These are phyloP conservation scores for Basipetospora chlamydospora DNA, from an alignment of 2,329 filamentous ascomycete genomes.

Conservation along the genomic window DNA sequence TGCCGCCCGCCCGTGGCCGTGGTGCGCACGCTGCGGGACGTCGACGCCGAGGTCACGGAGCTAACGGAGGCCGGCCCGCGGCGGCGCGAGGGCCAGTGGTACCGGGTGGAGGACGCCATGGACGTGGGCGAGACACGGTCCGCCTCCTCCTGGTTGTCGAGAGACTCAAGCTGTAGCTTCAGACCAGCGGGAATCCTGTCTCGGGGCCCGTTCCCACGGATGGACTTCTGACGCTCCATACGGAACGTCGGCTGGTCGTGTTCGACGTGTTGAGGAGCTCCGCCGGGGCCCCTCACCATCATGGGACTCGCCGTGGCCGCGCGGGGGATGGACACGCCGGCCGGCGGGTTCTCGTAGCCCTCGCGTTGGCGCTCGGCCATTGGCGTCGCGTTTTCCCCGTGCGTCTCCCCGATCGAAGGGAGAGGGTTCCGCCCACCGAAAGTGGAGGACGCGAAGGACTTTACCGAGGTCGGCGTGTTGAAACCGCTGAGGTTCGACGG, in stretches of 20 bases:
- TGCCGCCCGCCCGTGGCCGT: conserved; percentile 42
- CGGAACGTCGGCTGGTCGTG: conserved; percentile 35
- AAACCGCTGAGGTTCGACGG: conserved; percentile 53
- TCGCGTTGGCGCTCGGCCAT: neutral
- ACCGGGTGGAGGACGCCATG: conserved; percentile 30
- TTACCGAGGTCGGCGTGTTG: conserved; percentile 54
- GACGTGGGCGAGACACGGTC: conserved; percentile 42
- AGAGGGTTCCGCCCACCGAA: conserved; percentile 51
- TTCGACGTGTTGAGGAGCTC: conserved; percentile 26
- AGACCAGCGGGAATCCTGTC: conserved; percentile 63
- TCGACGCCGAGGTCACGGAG: conserved; percentile 42
- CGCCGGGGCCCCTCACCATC: conserved; percentile 36
- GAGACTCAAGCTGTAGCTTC: conserved; percentile 47
- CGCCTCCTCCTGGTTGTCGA: conserved; percentile 31
- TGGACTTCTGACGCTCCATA: too few relatives aligned
- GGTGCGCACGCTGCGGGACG: conserved; percentile 33
- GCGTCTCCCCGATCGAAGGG: conserved; percentile 57
- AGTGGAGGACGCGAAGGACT: conserved; percentile 41
- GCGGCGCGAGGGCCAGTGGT: conserved; percentile 39
- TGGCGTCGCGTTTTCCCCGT: conserved; percentile 2
- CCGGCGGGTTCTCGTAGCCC: conserved; percentile 8
- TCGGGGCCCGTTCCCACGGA: conserved; percentile 62
- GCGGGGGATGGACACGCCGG: conserved; percentile 38
- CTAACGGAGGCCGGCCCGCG: conserved; percentile 42
- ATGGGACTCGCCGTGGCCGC: conserved; percentile 55